Percentiles rank a stretch among this genome's conserved stretches.
These are phyloP conservation scores for Rachicladosporium sp. DNA, from an alignment of 2,329 filamentous ascomycete species.

Conservation along the genomic window DNA sequence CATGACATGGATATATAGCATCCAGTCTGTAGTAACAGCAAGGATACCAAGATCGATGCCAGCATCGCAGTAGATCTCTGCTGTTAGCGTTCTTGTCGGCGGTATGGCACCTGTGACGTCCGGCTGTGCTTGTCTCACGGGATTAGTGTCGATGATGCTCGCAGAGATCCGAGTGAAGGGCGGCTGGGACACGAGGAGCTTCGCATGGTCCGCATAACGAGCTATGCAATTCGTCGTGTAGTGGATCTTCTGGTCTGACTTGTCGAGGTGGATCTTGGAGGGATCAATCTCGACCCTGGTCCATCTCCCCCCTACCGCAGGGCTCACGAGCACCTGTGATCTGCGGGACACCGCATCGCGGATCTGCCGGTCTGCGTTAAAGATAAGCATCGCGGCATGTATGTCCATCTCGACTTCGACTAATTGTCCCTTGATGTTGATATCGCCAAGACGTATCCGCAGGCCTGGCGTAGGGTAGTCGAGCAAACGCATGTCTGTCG, in stretches of 20 bases:
- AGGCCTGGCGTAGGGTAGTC: slow-evolving; percentile 14
- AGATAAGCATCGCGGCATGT: slow-evolving; percentile 3
- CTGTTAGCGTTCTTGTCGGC: slow-evolving; percentile 1
- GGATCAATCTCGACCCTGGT: background rate
- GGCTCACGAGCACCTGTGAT: background rate
- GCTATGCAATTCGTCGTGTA: too few species aligned
- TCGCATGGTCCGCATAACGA: slow-evolving; percentile 2
- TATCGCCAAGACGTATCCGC: slow-evolving; percentile 10
- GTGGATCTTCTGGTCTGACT: background rate
- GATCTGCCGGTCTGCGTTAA: too few species aligned
- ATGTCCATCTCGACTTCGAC: slow-evolving; percentile 12
- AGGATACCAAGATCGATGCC: slow-evolving; percentile 20
- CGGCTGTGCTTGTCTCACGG: too few species aligned
- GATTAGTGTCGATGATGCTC: slow-evolving; percentile 6
- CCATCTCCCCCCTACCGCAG: too few species aligned
- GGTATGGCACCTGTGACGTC: background rate
- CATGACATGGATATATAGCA: background rate
- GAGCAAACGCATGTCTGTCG: slow-evolving; percentile 13
- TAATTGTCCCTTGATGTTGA: slow-evolving; percentile 15
- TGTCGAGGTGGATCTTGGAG: background rate
- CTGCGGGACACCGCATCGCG: background rate
- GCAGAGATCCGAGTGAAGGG: slow-evolving; percentile 16
- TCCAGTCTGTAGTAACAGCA: slow-evolving; percentile 7
- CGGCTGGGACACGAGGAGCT: slow-evolving; percentile 15
- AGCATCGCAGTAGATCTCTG: slow-evolving; percentile 16